Evolutionary conservation across 1,284 basidiomycete species (phyloP).

Genomic region (Irpex lacteus): DNA sequence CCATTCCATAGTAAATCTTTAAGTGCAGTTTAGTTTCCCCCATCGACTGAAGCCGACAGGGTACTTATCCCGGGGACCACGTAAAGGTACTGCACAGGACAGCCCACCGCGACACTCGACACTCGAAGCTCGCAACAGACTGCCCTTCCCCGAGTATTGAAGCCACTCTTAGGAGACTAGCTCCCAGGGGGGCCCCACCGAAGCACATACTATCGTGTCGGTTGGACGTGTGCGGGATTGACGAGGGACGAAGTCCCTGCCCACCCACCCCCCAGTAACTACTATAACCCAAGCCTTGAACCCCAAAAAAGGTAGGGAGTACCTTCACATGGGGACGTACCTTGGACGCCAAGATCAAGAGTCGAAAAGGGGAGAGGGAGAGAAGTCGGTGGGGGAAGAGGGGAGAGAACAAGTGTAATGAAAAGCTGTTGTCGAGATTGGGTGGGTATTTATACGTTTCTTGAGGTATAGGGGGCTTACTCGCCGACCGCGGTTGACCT

Average conservation of each 20-base stretch:
- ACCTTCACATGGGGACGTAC: not conserved
- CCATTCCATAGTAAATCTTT: not conserved
- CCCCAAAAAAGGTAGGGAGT: not conserved
- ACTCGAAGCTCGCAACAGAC: not conserved
- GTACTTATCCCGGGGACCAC: conserved; percentile 1
- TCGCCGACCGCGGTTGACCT: not conserved
- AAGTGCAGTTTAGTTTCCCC: not conserved
- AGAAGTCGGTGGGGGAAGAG: not conserved
- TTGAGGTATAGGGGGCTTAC: not conserved
- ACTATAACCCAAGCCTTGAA: not conserved
- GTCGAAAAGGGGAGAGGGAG: not conserved
- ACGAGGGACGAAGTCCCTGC: not conserved
- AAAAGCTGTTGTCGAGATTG: not conserved
- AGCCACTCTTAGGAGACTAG: not conserved
- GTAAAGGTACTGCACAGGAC: conserved; percentile 1
- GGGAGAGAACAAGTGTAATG: not conserved
- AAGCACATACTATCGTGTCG: not conserved
- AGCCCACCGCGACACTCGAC: not conserved
- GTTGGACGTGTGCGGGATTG: not conserved
- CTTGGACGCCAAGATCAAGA: not conserved
- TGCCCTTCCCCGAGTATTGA: not conserved
- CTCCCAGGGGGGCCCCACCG: not conserved
- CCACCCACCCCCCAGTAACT: not conserved
- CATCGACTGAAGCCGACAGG: not conserved
- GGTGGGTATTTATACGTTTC: not conserved